Evolutionary conservation across 1,284 basidiomycete genomes (phyloP).

Genomic region (Pseudozyma thailandica): DNA sequence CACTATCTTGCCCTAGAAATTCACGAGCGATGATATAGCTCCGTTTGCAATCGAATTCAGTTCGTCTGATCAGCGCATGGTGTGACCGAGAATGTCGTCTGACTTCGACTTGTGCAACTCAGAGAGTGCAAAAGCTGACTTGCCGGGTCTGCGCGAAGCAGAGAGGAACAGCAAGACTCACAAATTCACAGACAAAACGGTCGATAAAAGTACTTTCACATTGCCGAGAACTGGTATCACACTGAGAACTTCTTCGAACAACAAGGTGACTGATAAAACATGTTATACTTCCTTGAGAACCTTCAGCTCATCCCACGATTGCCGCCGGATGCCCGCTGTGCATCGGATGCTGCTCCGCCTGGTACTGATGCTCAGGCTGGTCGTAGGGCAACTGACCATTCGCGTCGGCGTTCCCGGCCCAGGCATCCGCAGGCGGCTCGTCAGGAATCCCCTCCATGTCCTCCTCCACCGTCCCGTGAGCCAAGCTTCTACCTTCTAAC

Average conservation of each 20-base stretch:
- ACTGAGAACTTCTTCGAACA: neutral
- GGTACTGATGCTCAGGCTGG: slow-evolving; percentile 1
- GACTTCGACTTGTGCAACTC: too few relatives aligned
- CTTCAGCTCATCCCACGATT: slow-evolving; percentile 23
- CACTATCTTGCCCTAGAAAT: slow-evolving; percentile 76
- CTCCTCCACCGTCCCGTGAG: slow-evolving; percentile 29
- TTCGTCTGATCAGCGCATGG: too few relatives aligned
- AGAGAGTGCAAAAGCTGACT: too few relatives aligned
- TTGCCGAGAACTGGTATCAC: neutral
- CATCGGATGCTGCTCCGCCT: neutral
- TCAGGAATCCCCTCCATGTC: slow-evolving; percentile 38
- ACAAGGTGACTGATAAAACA: too few relatives aligned
- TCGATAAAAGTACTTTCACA: neutral
- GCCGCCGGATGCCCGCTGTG: slow-evolving; percentile 3
- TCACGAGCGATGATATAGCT: neutral
- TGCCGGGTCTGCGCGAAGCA: too few relatives aligned
- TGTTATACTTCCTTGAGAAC: too few relatives aligned
- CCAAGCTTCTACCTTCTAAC: slow-evolving; percentile 41
- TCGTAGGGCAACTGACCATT: slow-evolving; percentile 15
- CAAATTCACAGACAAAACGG: neutral
- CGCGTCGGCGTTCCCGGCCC: slow-evolving; percentile 7
- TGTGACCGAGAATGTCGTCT: too few relatives aligned
- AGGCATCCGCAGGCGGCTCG: slow-evolving; percentile 10
- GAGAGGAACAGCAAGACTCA: too few relatives aligned
- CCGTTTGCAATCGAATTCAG: too few relatives aligned